A percentile compares a stretch with the other conserved stretches of the same genome.
Conservation (phyloP, 2,329 filamentous ascomycete genomes). For the Colletotrichum nymphaeae region DNA sequence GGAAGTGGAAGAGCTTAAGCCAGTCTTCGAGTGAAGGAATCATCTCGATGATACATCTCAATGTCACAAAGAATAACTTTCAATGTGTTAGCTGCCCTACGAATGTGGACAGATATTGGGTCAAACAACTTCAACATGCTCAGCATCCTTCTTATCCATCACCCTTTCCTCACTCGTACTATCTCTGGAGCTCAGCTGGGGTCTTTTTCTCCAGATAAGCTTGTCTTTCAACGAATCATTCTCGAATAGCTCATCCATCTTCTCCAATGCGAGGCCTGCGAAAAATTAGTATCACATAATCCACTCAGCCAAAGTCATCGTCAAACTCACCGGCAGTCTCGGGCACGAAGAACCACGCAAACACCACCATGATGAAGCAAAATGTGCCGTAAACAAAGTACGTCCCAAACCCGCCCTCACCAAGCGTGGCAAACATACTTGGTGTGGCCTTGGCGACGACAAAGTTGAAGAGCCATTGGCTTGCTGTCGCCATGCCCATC, state of each 20-base stretch:
- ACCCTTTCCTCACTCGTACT: background rate
- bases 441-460: constrained; percentile 54
- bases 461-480: constrained; percentile 75
- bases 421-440: constrained; percentile 61
- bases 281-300: background rate
- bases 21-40: background rate
- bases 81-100: no score
- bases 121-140: constrained; percentile 4
- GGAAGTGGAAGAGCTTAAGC: background rate
- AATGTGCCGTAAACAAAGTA: constrained; percentile 70
- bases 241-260: constrained; percentile 45
- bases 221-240: constrained; percentile 14
- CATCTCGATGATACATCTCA: background rate
- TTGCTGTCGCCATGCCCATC: constrained; percentile 70
- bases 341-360: constrained; percentile 53
- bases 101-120: background rate
- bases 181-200: background rate
- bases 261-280: constrained; percentile 38
- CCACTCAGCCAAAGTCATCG: background rate
- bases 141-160: constrained; percentile 16
- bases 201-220: background rate
- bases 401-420: constrained; percentile 49
- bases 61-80: no score
- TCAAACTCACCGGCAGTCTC: constrained; percentile 66
- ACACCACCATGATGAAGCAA: constrained; percentile 67